Conservation (phyloP, 139 green algal genomes). For the Chlamydomonas sp. region DNA sequence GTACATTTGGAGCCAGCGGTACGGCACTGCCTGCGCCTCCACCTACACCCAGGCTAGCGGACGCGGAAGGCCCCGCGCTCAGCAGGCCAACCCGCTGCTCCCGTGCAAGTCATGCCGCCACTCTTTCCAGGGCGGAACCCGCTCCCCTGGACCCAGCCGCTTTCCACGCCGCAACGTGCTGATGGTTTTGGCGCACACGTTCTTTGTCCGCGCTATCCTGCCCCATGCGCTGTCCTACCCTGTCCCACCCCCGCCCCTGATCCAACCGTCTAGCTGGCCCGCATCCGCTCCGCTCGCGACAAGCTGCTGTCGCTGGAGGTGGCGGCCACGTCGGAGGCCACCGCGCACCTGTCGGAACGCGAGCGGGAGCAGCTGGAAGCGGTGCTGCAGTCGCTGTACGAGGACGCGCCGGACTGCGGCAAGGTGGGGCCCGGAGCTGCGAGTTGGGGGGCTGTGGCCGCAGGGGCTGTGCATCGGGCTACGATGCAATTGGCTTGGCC, state of each 20-base stretch:
- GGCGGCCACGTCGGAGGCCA: background rate
- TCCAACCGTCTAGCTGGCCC: slow-evolving; percentile 30
- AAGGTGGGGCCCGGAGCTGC: slow-evolving; percentile 6
- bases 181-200: too few species aligned
- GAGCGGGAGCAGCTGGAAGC: slow-evolving; percentile 2
- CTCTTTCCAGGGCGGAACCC: background rate
- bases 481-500: too few species aligned
- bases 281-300: background rate
- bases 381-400: slow-evolving; percentile 47
- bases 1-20: too few species aligned
- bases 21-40: background rate
- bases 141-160: too few species aligned
- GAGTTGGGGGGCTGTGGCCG: background rate
- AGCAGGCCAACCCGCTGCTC: background rate
- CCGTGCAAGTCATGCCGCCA: background rate
- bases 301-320: slow-evolving; percentile 13
- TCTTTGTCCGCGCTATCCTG: background rate
- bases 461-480: background rate
- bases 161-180: too few species aligned
- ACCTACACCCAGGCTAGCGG: background rate
- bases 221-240: background rate
- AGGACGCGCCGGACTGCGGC: slow-evolving; percentile 59
- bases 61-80: background rate
- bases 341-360: background rate
- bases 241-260: background rate